Evolutionary conservation across 2,329 filamentous ascomycete genomes (phyloP).

Genomic region (Ceratocystis albifundus): DNA sequence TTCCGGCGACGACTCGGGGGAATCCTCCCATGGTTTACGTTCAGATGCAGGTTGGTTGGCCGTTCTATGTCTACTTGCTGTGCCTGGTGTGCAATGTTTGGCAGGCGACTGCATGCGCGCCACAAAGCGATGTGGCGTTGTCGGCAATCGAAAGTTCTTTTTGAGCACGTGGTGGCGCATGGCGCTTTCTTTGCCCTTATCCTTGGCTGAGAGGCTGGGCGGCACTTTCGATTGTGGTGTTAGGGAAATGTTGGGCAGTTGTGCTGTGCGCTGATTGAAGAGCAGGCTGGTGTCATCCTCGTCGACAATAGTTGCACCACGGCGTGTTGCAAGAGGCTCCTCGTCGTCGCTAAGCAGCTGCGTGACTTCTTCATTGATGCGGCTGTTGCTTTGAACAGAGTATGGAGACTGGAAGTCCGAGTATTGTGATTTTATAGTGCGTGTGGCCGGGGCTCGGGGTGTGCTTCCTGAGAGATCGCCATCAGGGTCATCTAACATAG

Average conservation of each 20-base stretch:
- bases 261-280: slow-evolving; percentile 42
- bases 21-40: slow-evolving; percentile 28
- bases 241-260: slow-evolving; percentile 43
- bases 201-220: slow-evolving; percentile 25
- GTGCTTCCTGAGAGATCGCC: slow-evolving; percentile 53
- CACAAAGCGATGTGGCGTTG: slow-evolving; percentile 58
- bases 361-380: slow-evolving; percentile 33
- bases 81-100: background rate
- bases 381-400: slow-evolving; percentile 58
- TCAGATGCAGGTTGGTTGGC: background rate
- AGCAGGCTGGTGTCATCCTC: slow-evolving; percentile 39
- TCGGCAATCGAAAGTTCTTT: slow-evolving; percentile 88
- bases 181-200: slow-evolving; percentile 49
- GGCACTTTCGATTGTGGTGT: slow-evolving; percentile 51
- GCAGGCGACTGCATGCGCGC: slow-evolving; percentile 32
- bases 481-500: slow-evolving; percentile 51
- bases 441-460: slow-evolving; percentile 43
- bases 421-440: slow-evolving; percentile 42
- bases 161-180: slow-evolving; percentile 85
- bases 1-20: slow-evolving; percentile 62
- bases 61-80: background rate
- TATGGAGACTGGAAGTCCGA: slow-evolving; percentile 61
- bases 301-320: slow-evolving; percentile 28
- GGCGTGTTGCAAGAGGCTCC: slow-evolving; percentile 27
- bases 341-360: slow-evolving; percentile 31